Conservation (phyloP, 2,329 filamentous ascomycete genomes). For the Talaromyces sp. region DNA sequence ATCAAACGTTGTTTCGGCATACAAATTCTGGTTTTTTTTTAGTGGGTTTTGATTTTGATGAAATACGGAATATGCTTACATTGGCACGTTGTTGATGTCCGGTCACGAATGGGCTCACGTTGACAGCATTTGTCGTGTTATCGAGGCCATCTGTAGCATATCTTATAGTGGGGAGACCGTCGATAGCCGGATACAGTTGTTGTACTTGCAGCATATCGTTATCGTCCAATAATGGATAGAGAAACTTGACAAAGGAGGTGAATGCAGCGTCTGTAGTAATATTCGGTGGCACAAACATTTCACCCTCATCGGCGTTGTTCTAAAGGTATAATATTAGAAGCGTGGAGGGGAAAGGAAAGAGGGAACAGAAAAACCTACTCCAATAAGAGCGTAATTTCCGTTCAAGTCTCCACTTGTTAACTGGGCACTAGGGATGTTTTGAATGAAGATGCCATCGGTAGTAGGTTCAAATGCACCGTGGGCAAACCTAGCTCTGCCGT, state of each 20-base stretch:
- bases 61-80: slow-evolving; percentile 4
- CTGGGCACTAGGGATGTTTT: slow-evolving; percentile 42
- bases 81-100: slow-evolving; percentile 52
- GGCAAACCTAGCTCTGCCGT: slow-evolving; percentile 37
- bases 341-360: slow-evolving; percentile 19
- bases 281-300: slow-evolving; percentile 31
- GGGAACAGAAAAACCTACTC: slow-evolving; percentile 8
- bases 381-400: slow-evolving; percentile 33
- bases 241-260: slow-evolving; percentile 12
- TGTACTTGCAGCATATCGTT: slow-evolving; percentile 37
- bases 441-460: slow-evolving; percentile 48
- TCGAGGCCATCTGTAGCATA: slow-evolving; percentile 33
- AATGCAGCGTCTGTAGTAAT: slow-evolving; percentile 8
- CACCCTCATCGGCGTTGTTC: slow-evolving; percentile 42
- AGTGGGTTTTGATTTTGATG: not conserved
- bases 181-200: slow-evolving; percentile 29
- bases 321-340: slow-evolving; percentile 26
- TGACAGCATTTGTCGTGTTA: slow-evolving; percentile 42
- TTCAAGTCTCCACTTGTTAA: slow-evolving; percentile 39
- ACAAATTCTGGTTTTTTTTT: slow-evolving; percentile 39
- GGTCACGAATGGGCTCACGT: slow-evolving; percentile 42
- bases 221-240: slow-evolving; percentile 39
- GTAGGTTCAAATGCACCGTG: slow-evolving; percentile 42
- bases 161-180: slow-evolving; percentile 14
- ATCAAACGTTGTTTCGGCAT: slow-evolving; percentile 51